A percentile compares a stretch with the other conserved stretches of the same genome.
These are phyloP conservation scores for Arthrocladium fulminans DNA, from an alignment of 2,329 filamentous ascomycete genomes.

Conservation along the genomic window DNA sequence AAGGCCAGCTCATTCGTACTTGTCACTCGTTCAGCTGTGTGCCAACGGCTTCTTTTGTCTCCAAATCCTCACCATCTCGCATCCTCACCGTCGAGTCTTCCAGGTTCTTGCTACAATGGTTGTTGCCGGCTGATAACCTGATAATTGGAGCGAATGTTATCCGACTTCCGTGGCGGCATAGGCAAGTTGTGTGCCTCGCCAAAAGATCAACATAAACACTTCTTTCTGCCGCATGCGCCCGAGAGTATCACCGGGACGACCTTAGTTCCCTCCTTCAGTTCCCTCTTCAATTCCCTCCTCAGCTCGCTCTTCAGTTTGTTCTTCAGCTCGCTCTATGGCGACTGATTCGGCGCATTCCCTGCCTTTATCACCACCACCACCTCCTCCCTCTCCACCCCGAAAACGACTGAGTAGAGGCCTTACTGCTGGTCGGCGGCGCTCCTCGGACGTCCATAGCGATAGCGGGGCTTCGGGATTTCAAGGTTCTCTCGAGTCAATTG, in stretches of 20 bases:
- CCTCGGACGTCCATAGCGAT: constrained; percentile 18
- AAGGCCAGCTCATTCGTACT: not conserved
- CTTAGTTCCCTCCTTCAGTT: too few relatives aligned
- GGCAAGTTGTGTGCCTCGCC: too few relatives aligned
- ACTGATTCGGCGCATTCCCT: constrained; percentile 14
- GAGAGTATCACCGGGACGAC: too few relatives aligned
- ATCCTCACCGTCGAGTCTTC: not conserved
- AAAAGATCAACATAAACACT: too few relatives aligned
- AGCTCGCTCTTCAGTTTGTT: not conserved
- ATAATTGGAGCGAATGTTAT: too few relatives aligned
- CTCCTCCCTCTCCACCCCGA: constrained; percentile 24
- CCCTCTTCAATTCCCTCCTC: too few relatives aligned
- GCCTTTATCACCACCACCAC: constrained; percentile 16
- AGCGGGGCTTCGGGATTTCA: constrained; percentile 22
- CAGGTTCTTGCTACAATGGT: not conserved
- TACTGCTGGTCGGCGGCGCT: constrained; percentile 29
- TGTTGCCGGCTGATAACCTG: not conserved
- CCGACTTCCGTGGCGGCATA: too few relatives aligned
- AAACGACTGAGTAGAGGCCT: constrained; percentile 31
- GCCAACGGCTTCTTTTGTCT: not conserved
- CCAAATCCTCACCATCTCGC: too few relatives aligned
- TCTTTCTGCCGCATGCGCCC: too few relatives aligned
- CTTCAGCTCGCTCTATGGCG: constrained; percentile 12
- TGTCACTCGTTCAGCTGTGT: not conserved
- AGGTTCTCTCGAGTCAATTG: constrained; percentile 34